Evolutionary conservation across 75 land plant genomes (phyloP).

Genomic region (Cunninghamia lanceolata): DNA sequence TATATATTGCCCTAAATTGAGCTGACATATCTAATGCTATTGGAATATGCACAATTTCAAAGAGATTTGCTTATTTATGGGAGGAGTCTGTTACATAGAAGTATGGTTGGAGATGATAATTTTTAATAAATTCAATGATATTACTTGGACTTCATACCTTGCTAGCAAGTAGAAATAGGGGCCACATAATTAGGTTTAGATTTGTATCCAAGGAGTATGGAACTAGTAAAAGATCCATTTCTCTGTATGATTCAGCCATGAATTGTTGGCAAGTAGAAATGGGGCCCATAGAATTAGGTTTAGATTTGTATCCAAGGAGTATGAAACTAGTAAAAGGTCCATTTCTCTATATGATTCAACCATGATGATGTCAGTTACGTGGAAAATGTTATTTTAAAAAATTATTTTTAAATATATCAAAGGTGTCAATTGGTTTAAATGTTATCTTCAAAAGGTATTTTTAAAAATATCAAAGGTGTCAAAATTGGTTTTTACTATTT

Average conservation of each 20-base stretch:
- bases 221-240: slow-evolving; percentile 92
- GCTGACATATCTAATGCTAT: slow-evolving; percentile 85
- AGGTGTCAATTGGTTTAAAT: too few species aligned
- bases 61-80: not conserved
- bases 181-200: slow-evolving; percentile 93
- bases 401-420: too few species aligned
- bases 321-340: too few species aligned
- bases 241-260: slow-evolving; percentile 50
- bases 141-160: slow-evolving; percentile 49
- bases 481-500: not conserved
- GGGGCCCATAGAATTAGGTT: too few species aligned
- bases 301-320: too few species aligned
- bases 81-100: not conserved
- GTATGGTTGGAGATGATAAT: not conserved
- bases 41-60: slow-evolving; percentile 53
- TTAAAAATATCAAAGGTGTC: not conserved
- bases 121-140: slow-evolving; percentile 5
- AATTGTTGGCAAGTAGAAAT: too few species aligned
- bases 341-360: too few species aligned
- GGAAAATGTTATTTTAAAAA: too few species aligned
- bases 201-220: slow-evolving; percentile 91
- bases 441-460: not conserved
- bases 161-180: slow-evolving; percentile 97
- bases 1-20: slow-evolving; percentile 59
- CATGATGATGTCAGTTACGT: not conserved